Conservation (phyloP, 208 protist species). For the Entamoeba invadens region DNA sequence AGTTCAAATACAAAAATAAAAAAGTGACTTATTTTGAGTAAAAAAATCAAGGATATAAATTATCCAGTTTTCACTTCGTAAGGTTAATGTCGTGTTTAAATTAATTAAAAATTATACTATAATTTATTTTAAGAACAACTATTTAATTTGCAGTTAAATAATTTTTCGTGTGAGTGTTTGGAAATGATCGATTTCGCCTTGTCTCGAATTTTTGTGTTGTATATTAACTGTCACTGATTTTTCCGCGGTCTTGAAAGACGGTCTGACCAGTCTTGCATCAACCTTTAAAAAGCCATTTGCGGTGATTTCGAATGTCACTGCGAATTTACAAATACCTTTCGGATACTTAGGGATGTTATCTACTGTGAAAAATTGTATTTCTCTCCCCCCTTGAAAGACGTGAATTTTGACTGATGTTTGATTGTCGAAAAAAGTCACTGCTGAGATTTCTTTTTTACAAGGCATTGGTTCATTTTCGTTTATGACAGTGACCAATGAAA, state of each 20-base stretch:
- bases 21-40: too few relatives aligned
- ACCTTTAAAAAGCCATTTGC: background rate
- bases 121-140: too few relatives aligned
- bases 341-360: background rate
- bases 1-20: too few relatives aligned
- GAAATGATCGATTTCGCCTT: background rate
- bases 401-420: background rate
- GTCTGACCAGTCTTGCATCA: background rate
- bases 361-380: background rate
- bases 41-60: too few relatives aligned
- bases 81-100: too few relatives aligned
- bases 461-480: background rate
- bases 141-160: too few relatives aligned
- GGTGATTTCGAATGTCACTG: background rate
- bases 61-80: too few relatives aligned
- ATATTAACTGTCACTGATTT: background rate
- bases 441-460: background rate
- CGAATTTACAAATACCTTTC: background rate
- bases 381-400: background rate
- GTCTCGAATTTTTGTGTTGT: background rate
- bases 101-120: too few relatives aligned
- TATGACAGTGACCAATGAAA: background rate
- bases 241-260: background rate
- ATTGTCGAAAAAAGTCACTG: background rate
- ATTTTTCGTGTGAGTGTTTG: too few relatives aligned